These are phyloP conservation scores for Musa beccarii DNA, from an alignment of 176 grass and related monocot species.

Conservation along the genomic window DNA sequence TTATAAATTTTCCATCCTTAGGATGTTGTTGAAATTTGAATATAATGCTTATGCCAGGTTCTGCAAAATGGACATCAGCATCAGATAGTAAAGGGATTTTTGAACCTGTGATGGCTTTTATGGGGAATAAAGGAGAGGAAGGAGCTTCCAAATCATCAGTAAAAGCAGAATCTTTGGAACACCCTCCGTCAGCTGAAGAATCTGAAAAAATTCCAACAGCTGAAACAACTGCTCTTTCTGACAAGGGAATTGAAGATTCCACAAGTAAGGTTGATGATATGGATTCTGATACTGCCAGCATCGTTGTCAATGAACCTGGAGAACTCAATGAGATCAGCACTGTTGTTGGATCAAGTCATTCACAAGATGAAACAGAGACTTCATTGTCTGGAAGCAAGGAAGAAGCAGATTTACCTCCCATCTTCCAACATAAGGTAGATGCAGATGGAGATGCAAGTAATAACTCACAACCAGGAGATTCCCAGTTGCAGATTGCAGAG, in stretches of 20 bases:
- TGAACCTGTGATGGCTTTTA: conserved; percentile 83
- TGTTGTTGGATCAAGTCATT: conserved; percentile 24
- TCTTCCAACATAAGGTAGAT: conserved; percentile 27
- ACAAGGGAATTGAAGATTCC: conserved; percentile 27
- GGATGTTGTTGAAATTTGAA: not conserved
- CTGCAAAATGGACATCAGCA: conserved; percentile 34
- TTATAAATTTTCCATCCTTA: not conserved
- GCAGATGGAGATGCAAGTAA: conserved; percentile 5
- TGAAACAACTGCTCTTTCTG: conserved; percentile 23
- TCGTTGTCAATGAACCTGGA: conserved; percentile 19
- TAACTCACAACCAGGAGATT: conserved; percentile 23
- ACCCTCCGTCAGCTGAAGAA: conserved; percentile 32
- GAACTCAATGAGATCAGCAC: conserved; percentile 15
- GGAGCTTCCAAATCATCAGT: conserved; percentile 30
- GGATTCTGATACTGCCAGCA: conserved; percentile 13
- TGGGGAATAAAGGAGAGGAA: conserved; percentile 71
- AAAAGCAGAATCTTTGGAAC: conserved; percentile 26
- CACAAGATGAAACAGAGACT: conserved; percentile 37
- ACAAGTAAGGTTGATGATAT: conserved; percentile 16
- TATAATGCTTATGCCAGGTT: conserved; percentile 21
- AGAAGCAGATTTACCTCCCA: conserved; percentile 16
- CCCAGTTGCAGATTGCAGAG: conserved; percentile 5
- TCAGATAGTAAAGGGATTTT: conserved; percentile 56
- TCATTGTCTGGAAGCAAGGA: conserved; percentile 20
- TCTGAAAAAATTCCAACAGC: conserved; percentile 26